Base-by-base conservation (phyloP, 1,284 basidiomycete species). In the Phylloporus sp. region DNA sequence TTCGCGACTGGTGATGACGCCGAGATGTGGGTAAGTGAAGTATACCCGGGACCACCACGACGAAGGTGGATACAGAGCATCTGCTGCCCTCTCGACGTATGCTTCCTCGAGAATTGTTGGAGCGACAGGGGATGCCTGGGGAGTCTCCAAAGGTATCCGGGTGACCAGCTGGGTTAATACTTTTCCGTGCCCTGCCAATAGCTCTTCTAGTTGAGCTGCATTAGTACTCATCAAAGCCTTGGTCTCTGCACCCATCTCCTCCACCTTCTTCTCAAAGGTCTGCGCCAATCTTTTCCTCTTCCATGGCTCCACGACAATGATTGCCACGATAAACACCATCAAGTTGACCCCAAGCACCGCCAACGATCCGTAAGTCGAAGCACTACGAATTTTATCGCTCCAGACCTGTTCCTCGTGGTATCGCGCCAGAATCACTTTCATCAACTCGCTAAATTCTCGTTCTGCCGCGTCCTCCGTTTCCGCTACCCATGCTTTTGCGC, bases 351-450 rank as follows among this genome's bases (percentile, higher is more conserved):
- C 91, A 27, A 98, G 86, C 60, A 90, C 95, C 3, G 90, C 91
- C 67, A 98, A 84, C 58, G 91, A 92, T 2, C 94, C 95, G 79
- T 97, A 97, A 10, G 96, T 97, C 65, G 93, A 94, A 55, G 94
- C 92, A 72, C 93, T 94, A 53, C 96, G 89, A 71, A 98, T 97
- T 83, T 98, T 98, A 84, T 98, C 96, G 68, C 94, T 95, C 96
- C 96, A 98, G 8, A 97, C 90, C 80, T 98, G 96, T 78, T 98
- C 96, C 80, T 98, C 96, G 82, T 98, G 96, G 79, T 98, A 98
- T 39, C 96, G 85, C 62, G 88, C 89, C 66, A 98, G 86, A 74
- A 98, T 98, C 5, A 88, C 84, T 67, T 91, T 90, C 91, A 96
- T 94, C 68, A 98, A 85, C 74, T 90, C 90, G 73, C 87, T 91